Evolutionary conservation across 345 rosid genomes (phyloP).

Genomic region (Arabis alpina): DNA sequence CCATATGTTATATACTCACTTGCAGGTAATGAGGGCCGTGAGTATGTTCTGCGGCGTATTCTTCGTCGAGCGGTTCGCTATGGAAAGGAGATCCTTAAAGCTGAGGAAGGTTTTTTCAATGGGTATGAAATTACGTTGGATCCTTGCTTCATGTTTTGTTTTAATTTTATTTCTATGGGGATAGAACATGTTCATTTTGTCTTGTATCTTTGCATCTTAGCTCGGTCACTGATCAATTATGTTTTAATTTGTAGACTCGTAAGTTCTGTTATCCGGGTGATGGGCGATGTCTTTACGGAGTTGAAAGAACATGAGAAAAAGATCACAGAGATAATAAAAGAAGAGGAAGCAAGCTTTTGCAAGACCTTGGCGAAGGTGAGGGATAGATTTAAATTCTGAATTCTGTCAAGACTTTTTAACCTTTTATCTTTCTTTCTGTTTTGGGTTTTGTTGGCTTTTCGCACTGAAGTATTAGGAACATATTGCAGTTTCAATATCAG

Average conservation of each 20-base stretch:
- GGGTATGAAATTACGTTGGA: slow-evolving; percentile 56
- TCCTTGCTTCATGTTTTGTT: not conserved
- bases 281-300: slow-evolving; percentile 90
- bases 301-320: slow-evolving; percentile 75
- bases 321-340: slow-evolving; percentile 72
- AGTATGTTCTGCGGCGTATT: slow-evolving; percentile 92
- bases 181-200: slow-evolving; percentile 1
- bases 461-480: not conserved
- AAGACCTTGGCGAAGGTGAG: slow-evolving; percentile 83
- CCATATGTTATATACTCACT: slow-evolving; percentile 21
- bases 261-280: slow-evolving; percentile 64
- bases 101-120: slow-evolving; percentile 88
- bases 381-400: slow-evolving; percentile 2
- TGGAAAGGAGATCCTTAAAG: slow-evolving; percentile 87
- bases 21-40: slow-evolving; percentile 96
- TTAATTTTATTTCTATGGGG: not conserved
- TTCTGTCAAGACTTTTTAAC: slow-evolving; percentile 1
- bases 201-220: slow-evolving; percentile 5
- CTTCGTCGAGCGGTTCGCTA: slow-evolving; percentile 98
- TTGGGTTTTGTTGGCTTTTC: not conserved
- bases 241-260: slow-evolving; percentile 64
- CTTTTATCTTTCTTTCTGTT: slow-evolving; percentile 1
- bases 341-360: slow-evolving; percentile 94
- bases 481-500: not conserved
- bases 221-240: slow-evolving; percentile 21